Evolutionary conservation across 306 rosid species (phyloP).

Genomic region (Pyrus bretschneideri): DNA sequence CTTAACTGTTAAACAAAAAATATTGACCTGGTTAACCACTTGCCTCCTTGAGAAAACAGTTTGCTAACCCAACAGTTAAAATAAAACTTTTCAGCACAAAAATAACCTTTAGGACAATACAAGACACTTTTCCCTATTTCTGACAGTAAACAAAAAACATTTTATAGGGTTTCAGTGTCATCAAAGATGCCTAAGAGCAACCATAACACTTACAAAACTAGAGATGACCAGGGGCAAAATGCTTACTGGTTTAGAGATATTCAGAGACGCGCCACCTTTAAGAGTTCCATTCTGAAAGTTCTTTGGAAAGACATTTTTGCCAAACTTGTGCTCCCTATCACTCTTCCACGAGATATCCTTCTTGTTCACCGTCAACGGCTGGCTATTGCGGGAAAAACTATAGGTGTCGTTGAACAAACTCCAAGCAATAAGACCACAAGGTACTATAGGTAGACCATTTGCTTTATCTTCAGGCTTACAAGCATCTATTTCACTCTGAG

Average conservation of each 20-base stretch:
- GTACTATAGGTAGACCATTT: conserved; percentile 45
- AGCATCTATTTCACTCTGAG: conserved; percentile 13
- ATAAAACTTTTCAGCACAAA: background rate
- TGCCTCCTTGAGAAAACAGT: conserved; percentile 8
- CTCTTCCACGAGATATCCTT: conserved; percentile 80
- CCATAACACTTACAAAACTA: background rate
- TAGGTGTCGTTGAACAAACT: conserved; percentile 95
- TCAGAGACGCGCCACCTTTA: conserved; percentile 47
- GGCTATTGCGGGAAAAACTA: conserved; percentile 36
- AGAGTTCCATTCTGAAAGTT: conserved; percentile 75
- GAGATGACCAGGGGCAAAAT: conserved; percentile 1
- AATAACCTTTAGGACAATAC: background rate
- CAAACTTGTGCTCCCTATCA: conserved; percentile 88
- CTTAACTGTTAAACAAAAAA: conserved; percentile 53
- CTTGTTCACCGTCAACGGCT: conserved; percentile 51
- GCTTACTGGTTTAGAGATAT: conserved; percentile 42
- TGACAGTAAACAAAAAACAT: background rate
- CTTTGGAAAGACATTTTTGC: conserved; percentile 69
- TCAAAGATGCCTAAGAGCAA: background rate
- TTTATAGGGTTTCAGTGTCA: background rate
- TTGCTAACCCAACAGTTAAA: background rate
- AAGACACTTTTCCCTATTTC: background rate
- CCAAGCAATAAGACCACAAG: conserved; percentile 99
- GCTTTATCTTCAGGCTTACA: conserved; percentile 63
- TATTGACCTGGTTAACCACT: conserved; percentile 18